phyloP scores from a whole-genome alignment of 2,329 filamentous ascomycete species.

The Fusarium compactum region DNA sequence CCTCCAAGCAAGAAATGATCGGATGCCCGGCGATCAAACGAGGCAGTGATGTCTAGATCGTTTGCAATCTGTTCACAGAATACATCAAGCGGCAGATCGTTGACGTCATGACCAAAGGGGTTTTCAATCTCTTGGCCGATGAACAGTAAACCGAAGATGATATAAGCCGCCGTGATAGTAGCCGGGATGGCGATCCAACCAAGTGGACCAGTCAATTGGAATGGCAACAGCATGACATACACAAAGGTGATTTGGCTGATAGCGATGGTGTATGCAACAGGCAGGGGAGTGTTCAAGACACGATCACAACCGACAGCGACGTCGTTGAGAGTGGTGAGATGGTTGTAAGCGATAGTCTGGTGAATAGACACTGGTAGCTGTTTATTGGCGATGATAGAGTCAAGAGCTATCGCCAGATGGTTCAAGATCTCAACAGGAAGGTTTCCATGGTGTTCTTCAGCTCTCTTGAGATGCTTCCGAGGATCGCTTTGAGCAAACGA shows the following conservation, averaged over 20 bases:
- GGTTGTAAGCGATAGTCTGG: constrained; percentile 71
- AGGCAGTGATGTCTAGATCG: constrained; percentile 80
- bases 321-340: constrained; percentile 75
- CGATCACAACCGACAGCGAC: constrained; percentile 79
- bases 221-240: constrained; percentile 83
- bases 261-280: constrained; percentile 84
- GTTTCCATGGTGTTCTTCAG: constrained; percentile 80
- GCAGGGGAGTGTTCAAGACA: constrained; percentile 83
- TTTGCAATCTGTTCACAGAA: constrained; percentile 80
- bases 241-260: constrained; percentile 89
- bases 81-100: constrained; percentile 80
- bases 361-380: constrained; percentile 68
- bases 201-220: constrained; percentile 76
- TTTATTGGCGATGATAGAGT: constrained; percentile 67
- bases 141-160: constrained; percentile 79
- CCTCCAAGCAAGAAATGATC: constrained; percentile 49
- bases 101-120: constrained; percentile 85
- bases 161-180: constrained; percentile 78
- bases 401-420: constrained; percentile 75
- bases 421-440: constrained; percentile 83
- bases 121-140: constrained; percentile 89
- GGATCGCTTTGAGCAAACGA: constrained; percentile 83
- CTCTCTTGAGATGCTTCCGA: constrained; percentile 79
- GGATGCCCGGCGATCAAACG: constrained; percentile 53
- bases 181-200: constrained; percentile 83